Conservation (phyloP, 2,329 filamentous ascomycete genomes). For the Fusarium nurragi region DNA sequence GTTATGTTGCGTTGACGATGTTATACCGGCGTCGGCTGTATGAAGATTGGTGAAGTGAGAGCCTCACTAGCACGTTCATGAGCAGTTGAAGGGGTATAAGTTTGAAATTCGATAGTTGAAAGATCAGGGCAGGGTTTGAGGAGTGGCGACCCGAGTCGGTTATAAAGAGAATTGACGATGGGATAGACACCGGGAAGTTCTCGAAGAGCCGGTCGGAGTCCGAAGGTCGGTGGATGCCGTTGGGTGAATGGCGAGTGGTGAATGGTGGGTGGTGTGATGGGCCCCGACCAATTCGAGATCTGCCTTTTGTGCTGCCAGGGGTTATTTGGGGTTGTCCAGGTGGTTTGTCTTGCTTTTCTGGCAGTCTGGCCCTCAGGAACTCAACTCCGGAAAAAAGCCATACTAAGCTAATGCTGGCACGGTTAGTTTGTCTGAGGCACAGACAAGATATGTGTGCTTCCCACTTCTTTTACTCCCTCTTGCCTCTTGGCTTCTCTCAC, state of each 20-base stretch:
- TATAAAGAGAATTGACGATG: slow-evolving; percentile 42
- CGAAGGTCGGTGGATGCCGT: slow-evolving; percentile 42
- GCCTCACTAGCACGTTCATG: slow-evolving; percentile 45
- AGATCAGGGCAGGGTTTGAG: neutral
- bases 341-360: neutral
- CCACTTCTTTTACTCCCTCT: slow-evolving; percentile 26
- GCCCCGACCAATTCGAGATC: slow-evolving; percentile 43
- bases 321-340: no score
- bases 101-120: slow-evolving; percentile 16
- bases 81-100: slow-evolving; percentile 34
- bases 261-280: slow-evolving; percentile 43
- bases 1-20: slow-evolving; percentile 40
- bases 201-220: slow-evolving; percentile 43
- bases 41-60: slow-evolving; percentile 23
- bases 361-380: neutral
- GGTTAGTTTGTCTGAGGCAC: slow-evolving; percentile 38
- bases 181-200: slow-evolving; percentile 24
- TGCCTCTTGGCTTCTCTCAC: slow-evolving; percentile 21
- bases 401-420: slow-evolving; percentile 33
- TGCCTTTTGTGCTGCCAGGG: slow-evolving; percentile 32
- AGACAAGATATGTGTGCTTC: slow-evolving; percentile 17
- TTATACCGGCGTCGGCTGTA: slow-evolving; percentile 30
- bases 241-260: slow-evolving; percentile 21
- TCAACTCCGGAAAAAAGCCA: slow-evolving; percentile 16
- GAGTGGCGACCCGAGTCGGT: slow-evolving; percentile 42